Conservation (phyloP, 164 flowering plant species). For the Euptelea pleiosperma region DNA sequence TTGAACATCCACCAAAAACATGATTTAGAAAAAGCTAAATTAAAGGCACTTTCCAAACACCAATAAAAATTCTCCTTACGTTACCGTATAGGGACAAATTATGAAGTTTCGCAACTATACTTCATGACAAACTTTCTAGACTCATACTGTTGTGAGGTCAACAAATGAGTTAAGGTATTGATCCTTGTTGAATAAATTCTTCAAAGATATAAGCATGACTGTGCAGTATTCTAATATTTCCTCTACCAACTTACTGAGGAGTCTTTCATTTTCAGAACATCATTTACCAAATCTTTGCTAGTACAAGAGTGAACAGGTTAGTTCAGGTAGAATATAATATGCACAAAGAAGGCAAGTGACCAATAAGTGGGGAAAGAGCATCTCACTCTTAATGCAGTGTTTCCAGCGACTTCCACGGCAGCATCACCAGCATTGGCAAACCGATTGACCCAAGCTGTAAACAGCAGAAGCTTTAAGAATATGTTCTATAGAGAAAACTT, state of each 20-base stretch:
- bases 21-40: too few species aligned
- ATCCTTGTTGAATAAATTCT: too few species aligned
- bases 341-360: neutral
- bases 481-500: neutral
- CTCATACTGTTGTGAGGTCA: neutral
- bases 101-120: neutral
- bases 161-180: neutral
- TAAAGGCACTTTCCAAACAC: too few species aligned
- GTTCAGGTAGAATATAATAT: neutral
- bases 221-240: neutral
- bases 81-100: too few species aligned
- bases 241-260: too few species aligned
- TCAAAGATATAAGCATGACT: neutral
- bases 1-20: too few species aligned
- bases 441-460: conserved; percentile 93
- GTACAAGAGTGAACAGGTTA: neutral
- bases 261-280: neutral
- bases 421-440: conserved; percentile 99
- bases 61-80: too few species aligned
- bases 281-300: neutral
- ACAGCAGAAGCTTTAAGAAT: conserved; percentile 1
- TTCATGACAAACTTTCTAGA: neutral
- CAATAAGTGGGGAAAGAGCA: conserved; percentile 2
- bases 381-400: conserved; percentile 75
- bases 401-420: conserved; percentile 93